phyloP scores from a whole-genome alignment of 1,284 basidiomycete genomes.

The Ustilago lituana region DNA sequence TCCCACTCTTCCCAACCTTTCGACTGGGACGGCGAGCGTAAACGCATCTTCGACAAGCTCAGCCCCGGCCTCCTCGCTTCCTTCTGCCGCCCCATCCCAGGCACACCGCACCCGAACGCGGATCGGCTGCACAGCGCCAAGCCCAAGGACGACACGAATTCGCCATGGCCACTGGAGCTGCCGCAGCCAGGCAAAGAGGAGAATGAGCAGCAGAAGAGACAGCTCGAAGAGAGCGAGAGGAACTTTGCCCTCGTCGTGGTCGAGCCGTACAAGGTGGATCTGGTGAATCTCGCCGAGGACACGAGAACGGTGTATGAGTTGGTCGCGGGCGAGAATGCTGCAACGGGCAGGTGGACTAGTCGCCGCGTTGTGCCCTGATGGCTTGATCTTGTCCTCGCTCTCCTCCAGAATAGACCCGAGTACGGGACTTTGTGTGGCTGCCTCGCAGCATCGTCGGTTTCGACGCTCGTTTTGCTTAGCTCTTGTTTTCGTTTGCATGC shows the following conservation, averaged over 20 bases:
- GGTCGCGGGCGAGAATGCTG: slow-evolving; percentile 26
- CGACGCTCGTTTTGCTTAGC: too few relatives aligned
- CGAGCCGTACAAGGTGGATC: slow-evolving; percentile 65
- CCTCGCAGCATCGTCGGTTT: too few relatives aligned
- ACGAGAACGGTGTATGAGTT: slow-evolving; percentile 59
- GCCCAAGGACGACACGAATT: slow-evolving; percentile 36
- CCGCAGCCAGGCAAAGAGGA: slow-evolving; percentile 61
- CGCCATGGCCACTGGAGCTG: slow-evolving; percentile 58
- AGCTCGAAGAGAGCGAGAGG: slow-evolving; percentile 55
- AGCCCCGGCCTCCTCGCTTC: slow-evolving; percentile 66
- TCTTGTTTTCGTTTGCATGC: slow-evolving; percentile 4
- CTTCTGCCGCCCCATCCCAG: slow-evolving; percentile 67
- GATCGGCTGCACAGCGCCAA: slow-evolving; percentile 10
- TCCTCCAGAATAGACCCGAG: too few relatives aligned
- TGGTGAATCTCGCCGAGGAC: slow-evolving; percentile 62
- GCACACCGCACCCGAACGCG: slow-evolving; percentile 54
- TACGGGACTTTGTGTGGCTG: too few relatives aligned
- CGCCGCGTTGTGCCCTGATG: slow-evolving; percentile 60
- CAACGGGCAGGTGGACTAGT: slow-evolving; percentile 55
- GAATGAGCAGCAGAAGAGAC: slow-evolving; percentile 57
- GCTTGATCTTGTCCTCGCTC: not conserved
- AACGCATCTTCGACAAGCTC: slow-evolving; percentile 66
- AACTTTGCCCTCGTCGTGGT: slow-evolving; percentile 66
- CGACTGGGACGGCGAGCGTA: slow-evolving; percentile 67
- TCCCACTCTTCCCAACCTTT: slow-evolving; percentile 52